phyloP scores from a whole-genome alignment of 176 grass and related monocot genomes.

The Poa pratensis region DNA sequence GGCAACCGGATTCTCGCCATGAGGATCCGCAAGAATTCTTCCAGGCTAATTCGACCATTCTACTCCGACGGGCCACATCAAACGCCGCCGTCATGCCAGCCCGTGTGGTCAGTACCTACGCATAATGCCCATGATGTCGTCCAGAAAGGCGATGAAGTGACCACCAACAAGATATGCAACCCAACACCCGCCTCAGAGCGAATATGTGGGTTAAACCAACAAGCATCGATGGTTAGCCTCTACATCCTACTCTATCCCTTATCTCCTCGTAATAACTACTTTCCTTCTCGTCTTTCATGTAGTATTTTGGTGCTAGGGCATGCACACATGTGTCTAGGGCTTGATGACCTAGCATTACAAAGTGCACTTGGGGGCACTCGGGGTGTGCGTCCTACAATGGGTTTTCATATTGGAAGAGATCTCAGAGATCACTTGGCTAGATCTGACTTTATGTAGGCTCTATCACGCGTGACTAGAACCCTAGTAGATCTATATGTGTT shows the following conservation, averaged over 20 bases:
- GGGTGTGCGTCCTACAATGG: too few species aligned
- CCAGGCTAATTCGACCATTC: neutral
- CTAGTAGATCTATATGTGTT: conserved; percentile 1
- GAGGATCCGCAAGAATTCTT: conserved; percentile 21
- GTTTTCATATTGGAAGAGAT: neutral
- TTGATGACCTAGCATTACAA: neutral
- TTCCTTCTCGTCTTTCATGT: neutral
- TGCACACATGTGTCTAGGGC: neutral
- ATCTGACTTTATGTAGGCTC: neutral
- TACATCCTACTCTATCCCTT: neutral
- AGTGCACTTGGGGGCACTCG: too few species aligned
- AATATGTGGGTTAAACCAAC: neutral
- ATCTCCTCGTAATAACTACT: neutral
- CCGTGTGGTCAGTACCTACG: neutral
- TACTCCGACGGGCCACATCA: neutral
- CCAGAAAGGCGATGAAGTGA: neutral
- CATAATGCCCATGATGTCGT: neutral
- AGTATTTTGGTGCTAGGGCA: neutral
- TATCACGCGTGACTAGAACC: neutral
- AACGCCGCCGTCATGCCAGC: neutral
- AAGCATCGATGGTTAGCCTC: neutral
- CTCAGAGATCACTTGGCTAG: neutral
- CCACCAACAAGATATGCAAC: neutral
- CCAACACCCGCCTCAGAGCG: neutral
- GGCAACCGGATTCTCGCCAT: neutral